These are phyloP conservation scores for Pythium phragmitis DNA, from an alignment of 352 stramenopile genomes.

Conservation along the genomic window DNA sequence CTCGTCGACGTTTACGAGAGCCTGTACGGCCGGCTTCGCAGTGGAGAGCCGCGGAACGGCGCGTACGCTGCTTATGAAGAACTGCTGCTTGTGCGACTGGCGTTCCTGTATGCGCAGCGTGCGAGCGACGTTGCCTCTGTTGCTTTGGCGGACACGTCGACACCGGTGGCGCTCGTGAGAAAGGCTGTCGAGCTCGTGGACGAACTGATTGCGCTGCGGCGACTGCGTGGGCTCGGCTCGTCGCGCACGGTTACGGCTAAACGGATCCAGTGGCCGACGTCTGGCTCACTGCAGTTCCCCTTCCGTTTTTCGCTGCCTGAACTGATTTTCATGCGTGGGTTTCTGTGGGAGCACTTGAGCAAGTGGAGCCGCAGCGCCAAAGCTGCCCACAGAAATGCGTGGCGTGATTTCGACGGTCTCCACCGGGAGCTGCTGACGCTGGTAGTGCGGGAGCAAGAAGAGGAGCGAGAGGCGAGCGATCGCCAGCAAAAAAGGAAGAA, in stretches of 20 bases:
- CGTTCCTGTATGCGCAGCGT: constrained; percentile 49
- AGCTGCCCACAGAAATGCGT: constrained; percentile 30
- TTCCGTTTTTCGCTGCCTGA: constrained; percentile 14
- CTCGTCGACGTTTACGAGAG: constrained; percentile 58
- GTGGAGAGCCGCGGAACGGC: constrained; percentile 27
- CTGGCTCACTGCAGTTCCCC: constrained; percentile 7
- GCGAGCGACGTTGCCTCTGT: constrained; percentile 6
- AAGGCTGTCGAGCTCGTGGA: constrained; percentile 21
- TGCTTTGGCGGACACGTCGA: background rate
- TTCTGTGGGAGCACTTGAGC: constrained; percentile 18
- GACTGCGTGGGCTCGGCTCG: constrained; percentile 8
- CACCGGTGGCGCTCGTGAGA: background rate
- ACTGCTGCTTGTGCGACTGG: constrained; percentile 45
- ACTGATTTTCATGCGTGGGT: constrained; percentile 23
- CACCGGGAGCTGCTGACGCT: constrained; percentile 42
- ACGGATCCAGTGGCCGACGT: constrained; percentile 21
- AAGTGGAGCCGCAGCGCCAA: background rate
- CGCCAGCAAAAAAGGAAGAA: constrained; percentile 10
- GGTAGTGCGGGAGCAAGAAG: constrained; percentile 20
- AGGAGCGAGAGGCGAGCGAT: background rate
- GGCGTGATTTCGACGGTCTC: constrained; percentile 44
- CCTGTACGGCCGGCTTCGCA: constrained; percentile 47
- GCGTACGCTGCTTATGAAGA: constrained; percentile 51
- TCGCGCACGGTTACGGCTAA: background rate
- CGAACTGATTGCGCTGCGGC: constrained; percentile 19